These are phyloP conservation scores for Ceratobasidium theobromae DNA, from an alignment of 1,284 basidiomycete genomes.

Conservation along the genomic window DNA sequence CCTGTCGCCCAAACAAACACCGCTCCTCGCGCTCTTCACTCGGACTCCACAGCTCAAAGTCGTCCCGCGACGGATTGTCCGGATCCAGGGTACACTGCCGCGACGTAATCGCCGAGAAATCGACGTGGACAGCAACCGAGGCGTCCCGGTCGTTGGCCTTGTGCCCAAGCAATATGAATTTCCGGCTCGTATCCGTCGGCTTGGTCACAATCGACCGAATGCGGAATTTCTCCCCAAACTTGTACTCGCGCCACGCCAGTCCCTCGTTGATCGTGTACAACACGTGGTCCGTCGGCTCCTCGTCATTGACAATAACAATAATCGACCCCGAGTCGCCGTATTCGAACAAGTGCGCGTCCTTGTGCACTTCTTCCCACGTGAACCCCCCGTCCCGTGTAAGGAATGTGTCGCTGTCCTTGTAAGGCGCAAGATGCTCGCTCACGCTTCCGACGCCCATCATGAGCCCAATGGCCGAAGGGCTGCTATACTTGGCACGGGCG, in stretches of 20 bases:
- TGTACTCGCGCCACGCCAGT: conserved; percentile 81
- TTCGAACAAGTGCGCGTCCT: conserved; percentile 97
- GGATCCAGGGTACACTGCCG: conserved; percentile 71
- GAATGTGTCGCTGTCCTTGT: conserved; percentile 92
- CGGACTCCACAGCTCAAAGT: conserved; percentile 95
- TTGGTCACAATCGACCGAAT: conserved; percentile 84
- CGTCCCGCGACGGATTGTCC: conserved; percentile 76
- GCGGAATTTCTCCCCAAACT: conserved; percentile 78
- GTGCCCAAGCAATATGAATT: conserved; percentile 84
- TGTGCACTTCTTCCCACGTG: conserved; percentile 98
- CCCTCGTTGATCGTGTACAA: conserved; percentile 91
- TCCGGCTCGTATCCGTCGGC: conserved; percentile 85
- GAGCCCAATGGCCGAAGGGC: conserved; percentile 86
- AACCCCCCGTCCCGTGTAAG: conserved; percentile 95
- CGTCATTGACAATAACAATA: conserved; percentile 92
- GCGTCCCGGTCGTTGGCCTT: conserved; percentile 49
- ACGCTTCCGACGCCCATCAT: conserved; percentile 98
- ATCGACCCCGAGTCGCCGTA: conserved; percentile 97
- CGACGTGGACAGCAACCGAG: conserved; percentile 82
- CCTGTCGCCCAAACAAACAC: conserved; percentile 86
- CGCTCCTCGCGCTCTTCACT: conserved; percentile 75
- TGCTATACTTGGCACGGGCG: conserved; percentile 87
- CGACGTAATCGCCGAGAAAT: conserved; percentile 79
- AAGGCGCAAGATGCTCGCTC: conserved; percentile 77
- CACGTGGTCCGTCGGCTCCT: conserved; percentile 86